Evolutionary conservation across 176 grass and related monocot genomes (phyloP).

Genomic region (Triticum monococcum): DNA sequence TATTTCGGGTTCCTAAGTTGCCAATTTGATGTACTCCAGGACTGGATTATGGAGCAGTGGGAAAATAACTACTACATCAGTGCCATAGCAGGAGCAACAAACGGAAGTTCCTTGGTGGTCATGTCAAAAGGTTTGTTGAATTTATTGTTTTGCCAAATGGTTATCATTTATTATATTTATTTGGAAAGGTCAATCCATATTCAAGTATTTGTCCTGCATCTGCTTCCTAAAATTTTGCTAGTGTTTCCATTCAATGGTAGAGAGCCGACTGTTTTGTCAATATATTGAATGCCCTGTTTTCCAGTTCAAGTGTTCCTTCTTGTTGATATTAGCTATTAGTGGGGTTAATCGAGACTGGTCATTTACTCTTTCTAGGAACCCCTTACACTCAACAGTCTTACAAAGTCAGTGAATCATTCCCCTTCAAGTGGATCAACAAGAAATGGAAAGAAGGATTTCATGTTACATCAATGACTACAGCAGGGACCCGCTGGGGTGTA

Average conservation of each 20-base stretch:
- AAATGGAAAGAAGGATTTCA: constrained; percentile 99
- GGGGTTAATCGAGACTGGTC: neutral
- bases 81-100: constrained; percentile 85
- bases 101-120: constrained; percentile 95
- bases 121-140: constrained; percentile 90
- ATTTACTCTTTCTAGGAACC: constrained; percentile 61
- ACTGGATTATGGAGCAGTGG: constrained; percentile 99
- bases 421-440: constrained; percentile 99
- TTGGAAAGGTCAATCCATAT: neutral
- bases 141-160: neutral
- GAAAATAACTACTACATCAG: constrained; percentile 99
- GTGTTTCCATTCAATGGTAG: neutral
- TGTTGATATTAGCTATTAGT: neutral
- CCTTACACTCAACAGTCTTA: constrained; percentile 97
- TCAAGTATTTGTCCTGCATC: constrained; percentile 13
- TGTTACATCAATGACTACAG: constrained; percentile 99
- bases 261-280: neutral
- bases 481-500: constrained; percentile 92
- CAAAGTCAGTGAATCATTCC: constrained; percentile 98
- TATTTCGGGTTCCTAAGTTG: constrained; percentile 19
- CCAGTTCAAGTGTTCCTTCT: neutral
- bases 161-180: neutral
- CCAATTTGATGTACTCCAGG: constrained; percentile 48
- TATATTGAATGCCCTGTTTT: neutral
- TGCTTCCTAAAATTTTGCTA: neutral